Evolutionary conservation across 2,329 filamentous ascomycete genomes (phyloP).

Genomic region (Epichloe hybrida): DNA sequence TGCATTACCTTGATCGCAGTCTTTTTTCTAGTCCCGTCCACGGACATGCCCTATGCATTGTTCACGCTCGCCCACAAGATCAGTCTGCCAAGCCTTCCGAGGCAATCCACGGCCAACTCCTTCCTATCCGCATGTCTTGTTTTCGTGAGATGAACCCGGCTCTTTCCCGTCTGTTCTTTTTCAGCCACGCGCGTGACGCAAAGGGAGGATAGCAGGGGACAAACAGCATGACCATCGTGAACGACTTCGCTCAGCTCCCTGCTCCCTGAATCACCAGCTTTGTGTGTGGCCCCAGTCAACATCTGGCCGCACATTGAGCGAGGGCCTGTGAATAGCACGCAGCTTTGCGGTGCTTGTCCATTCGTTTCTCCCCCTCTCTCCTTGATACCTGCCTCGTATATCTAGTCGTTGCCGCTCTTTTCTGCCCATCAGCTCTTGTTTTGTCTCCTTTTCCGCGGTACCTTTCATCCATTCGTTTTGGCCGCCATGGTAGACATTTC

Average conservation of each 20-base stretch:
- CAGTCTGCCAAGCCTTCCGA: background rate
- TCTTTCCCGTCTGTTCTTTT: slow-evolving; percentile 4
- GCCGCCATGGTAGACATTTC: slow-evolving; percentile 12
- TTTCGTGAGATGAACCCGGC: slow-evolving; percentile 4
- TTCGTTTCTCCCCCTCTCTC: slow-evolving; percentile 2
- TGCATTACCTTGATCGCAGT: background rate
- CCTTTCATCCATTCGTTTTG: slow-evolving; percentile 3
- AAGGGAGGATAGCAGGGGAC: slow-evolving; percentile 1
- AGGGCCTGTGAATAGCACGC: slow-evolving; percentile 1
- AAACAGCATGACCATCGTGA: slow-evolving; percentile 2
- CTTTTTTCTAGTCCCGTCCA: background rate
- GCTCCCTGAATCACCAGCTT: background rate
- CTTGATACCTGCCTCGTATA: background rate
- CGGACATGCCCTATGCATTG: background rate
- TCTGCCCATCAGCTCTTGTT: background rate
- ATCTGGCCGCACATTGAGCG: background rate
- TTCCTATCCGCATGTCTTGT: background rate
- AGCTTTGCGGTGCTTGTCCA: slow-evolving; percentile 2
- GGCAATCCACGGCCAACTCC: background rate
- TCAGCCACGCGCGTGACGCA: slow-evolving; percentile 5
- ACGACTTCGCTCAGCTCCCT: background rate
- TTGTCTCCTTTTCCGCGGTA: background rate
- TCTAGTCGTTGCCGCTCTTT: slow-evolving; percentile 3
- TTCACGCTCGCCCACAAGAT: background rate
- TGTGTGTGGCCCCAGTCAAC: background rate